These are phyloP conservation scores for Elaeis guineensis DNA, from an alignment of 176 grass and related monocot genomes.

Conservation along the genomic window DNA sequence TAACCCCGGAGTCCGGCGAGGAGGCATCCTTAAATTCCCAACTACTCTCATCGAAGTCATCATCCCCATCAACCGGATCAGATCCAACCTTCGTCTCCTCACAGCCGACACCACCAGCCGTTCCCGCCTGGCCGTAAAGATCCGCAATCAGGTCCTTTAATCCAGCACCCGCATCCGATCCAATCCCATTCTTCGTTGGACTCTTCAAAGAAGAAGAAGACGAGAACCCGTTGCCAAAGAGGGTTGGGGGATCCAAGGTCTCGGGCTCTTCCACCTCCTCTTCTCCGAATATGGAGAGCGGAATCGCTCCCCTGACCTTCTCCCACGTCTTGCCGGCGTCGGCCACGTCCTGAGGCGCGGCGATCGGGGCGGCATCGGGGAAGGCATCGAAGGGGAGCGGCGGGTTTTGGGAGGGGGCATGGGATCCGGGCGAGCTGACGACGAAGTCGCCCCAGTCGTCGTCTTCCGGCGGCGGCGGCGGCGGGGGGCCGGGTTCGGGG, in stretches of 20 bases:
- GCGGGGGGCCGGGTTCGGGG: too few relatives aligned
- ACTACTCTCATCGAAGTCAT: conserved; percentile 6
- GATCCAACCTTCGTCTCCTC: background rate
- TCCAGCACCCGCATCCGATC: background rate
- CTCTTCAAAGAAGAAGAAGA: conserved; percentile 1
- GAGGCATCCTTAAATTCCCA: conserved; percentile 19
- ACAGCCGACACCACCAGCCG: background rate
- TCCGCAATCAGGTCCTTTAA: conserved; percentile 14
- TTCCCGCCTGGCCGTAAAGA: conserved; percentile 5
- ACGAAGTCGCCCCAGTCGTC: conserved; percentile 20
- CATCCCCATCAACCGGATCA: conserved; percentile 5
- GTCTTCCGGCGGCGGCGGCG: background rate
- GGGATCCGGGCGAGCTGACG: conserved; percentile 4
- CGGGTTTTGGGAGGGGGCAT: background rate
- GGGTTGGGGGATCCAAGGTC: background rate
- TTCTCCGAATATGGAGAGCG: conserved; percentile 17
- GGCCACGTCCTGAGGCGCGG: background rate
- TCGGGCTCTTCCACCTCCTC: conserved; percentile 3
- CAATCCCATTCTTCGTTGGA: background rate
- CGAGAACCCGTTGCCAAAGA: background rate
- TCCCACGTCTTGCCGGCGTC: background rate
- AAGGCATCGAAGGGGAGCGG: background rate
- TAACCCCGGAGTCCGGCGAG: background rate
- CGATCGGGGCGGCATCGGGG: background rate
- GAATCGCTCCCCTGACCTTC: conserved; percentile 8